Percentiles rank a stretch among this genome's conserved stretches.
phyloP scores from a whole-genome alignment of 495 filamentous ascomycete species.

The Talaromyces liani region DNA sequence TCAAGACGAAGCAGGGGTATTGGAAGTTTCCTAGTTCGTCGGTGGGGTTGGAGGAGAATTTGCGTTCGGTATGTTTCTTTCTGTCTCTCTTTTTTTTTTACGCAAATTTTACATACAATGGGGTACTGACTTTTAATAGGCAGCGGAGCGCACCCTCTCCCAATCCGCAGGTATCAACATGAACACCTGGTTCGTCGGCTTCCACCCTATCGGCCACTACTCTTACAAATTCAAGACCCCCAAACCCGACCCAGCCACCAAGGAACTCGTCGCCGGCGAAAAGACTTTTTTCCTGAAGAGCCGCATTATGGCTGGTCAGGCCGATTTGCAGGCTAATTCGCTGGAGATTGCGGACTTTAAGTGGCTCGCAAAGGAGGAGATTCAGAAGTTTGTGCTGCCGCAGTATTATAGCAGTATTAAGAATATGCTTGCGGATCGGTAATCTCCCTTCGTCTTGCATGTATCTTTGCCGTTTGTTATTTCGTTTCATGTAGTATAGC shows the following conservation, averaged over 20 bases:
- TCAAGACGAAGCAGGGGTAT: conserved; percentile 54
- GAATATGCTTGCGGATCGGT: conserved; percentile 75
- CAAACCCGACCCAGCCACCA: conserved; percentile 28
- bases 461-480: background rate
- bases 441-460: conserved; percentile 8
- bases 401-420: conserved; percentile 67
- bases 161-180: conserved; percentile 85
- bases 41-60: conserved; percentile 59
- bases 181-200: conserved; percentile 98
- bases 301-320: conserved; percentile 94
- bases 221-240: conserved; percentile 38
- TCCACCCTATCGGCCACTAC: conserved; percentile 78
- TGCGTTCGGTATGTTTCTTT: conserved; percentile 51
- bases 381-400: conserved; percentile 50
- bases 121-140: conserved; percentile 40
- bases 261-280: conserved; percentile 41
- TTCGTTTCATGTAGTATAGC: conserved; percentile 6
- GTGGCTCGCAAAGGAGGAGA: conserved; percentile 89
- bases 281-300: conserved; percentile 96
- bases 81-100: no score
- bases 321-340: conserved; percentile 63
- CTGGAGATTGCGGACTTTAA: conserved; percentile 73
- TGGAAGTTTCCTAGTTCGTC: conserved; percentile 76
- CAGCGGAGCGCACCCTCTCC: conserved; percentile 67
- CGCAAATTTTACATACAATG: background rate